Conservation (phyloP, 768 basidiomycete genomes). For the Saitozyma podzolica region DNA sequence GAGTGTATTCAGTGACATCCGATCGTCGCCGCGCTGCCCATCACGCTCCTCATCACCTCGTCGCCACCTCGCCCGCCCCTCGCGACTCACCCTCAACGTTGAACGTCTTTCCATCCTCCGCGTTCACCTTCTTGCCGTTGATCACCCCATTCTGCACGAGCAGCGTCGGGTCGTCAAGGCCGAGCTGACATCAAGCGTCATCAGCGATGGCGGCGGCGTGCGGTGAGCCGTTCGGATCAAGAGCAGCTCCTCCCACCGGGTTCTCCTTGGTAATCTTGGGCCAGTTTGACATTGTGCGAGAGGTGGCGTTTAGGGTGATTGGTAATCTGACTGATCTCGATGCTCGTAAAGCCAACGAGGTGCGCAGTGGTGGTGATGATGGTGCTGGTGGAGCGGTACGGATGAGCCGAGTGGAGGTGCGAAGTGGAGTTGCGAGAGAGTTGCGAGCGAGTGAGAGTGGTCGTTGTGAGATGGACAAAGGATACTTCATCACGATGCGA, state of each 20-base stretch:
- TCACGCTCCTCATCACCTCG: background rate
- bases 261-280: constrained; percentile 46
- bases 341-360: background rate
- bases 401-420: background rate
- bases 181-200: constrained; percentile 33
- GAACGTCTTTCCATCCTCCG: constrained; percentile 71
- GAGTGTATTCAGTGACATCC: background rate
- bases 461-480: too few species aligned
- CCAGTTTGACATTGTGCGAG: constrained; percentile 36
- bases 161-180: constrained; percentile 71
- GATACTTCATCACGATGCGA: too few species aligned
- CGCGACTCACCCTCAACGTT: constrained; percentile 68
- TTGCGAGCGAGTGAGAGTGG: too few species aligned
- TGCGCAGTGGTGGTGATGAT: constrained; percentile 1
- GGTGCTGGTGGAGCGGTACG: constrained; percentile 6
- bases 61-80: background rate
- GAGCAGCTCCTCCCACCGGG: constrained; percentile 28
- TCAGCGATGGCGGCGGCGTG: background rate
- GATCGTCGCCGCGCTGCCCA: background rate
- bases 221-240: background rate
- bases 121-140: constrained; percentile 81
- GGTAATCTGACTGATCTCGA: too few species aligned
- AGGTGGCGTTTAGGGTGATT: background rate
- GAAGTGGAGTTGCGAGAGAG: background rate
- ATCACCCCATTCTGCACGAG: constrained; percentile 76